Evolutionary conservation across 352 stramenopile genomes (phyloP).

Genomic region (Plasmopara muralis): DNA sequence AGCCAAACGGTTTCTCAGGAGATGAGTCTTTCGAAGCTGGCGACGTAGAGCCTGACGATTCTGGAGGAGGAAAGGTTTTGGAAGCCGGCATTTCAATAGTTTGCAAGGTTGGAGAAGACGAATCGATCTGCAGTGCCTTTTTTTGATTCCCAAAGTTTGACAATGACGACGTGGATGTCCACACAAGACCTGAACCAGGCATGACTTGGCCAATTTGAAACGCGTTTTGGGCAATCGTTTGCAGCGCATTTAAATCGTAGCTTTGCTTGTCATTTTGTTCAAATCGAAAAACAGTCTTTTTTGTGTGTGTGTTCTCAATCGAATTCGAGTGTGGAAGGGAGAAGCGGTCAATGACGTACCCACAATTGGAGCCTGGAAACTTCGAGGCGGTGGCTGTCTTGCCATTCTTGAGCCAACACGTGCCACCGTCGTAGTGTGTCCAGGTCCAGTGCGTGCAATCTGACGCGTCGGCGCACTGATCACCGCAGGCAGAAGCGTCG

Average conservation of each 20-base stretch:
- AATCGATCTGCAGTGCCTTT: slow-evolving; percentile 4
- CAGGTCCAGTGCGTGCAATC: slow-evolving; percentile 41
- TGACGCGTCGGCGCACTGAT: slow-evolving; percentile 26
- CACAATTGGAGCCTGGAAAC: slow-evolving; percentile 27
- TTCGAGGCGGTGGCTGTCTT: slow-evolving; percentile 9
- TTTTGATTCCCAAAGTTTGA: not conserved
- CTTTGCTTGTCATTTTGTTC: slow-evolving; percentile 8
- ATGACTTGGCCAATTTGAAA: slow-evolving; percentile 1
- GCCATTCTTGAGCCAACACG: slow-evolving; percentile 43
- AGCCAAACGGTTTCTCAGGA: slow-evolving; percentile 4
- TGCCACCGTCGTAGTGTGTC: slow-evolving; percentile 33
- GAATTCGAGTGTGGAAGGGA: slow-evolving; percentile 12
- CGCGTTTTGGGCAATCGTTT: slow-evolving; percentile 3
- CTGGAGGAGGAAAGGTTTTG: not conserved
- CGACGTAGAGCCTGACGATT: not conserved
- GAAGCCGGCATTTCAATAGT: not conserved
- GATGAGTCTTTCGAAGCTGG: not conserved
- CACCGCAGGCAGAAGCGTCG: slow-evolving; percentile 33
- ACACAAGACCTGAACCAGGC: not conserved
- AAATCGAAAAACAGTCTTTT: not conserved
- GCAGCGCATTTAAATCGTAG: slow-evolving; percentile 1
- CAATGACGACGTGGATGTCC: not conserved
- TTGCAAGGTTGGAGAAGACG: not conserved
- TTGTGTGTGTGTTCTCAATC: not conserved
- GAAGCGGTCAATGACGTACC: slow-evolving; percentile 39